phyloP scores from a whole-genome alignment of 1,284 basidiomycete species.

The Rhodotorula sp. region DNA sequence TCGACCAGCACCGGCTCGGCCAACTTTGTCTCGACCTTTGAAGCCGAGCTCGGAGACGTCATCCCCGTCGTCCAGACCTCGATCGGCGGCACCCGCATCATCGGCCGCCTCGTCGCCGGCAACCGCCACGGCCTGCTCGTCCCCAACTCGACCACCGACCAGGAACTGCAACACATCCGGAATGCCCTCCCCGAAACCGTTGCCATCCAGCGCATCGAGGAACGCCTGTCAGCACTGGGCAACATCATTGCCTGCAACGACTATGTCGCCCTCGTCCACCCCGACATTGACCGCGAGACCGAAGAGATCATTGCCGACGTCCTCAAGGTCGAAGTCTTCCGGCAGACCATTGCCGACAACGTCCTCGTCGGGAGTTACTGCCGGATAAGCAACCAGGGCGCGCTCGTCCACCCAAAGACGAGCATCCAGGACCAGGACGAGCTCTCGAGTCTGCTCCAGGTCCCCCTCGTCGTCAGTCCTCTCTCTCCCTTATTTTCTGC shows the following conservation, averaged over 20 bases:
- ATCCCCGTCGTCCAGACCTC: constrained; percentile 96
- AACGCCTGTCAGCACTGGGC: constrained; percentile 90
- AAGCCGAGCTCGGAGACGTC: constrained; percentile 88
- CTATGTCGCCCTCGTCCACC: constrained; percentile 94
- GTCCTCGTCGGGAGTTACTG: constrained; percentile 96
- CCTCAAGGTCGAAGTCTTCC: constrained; percentile 97
- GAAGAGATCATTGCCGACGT: constrained; percentile 99
- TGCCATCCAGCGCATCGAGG: constrained; percentile 92
- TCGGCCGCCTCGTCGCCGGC: constrained; percentile 90
- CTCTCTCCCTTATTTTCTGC: background rate
- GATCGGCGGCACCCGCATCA: constrained; percentile 91
- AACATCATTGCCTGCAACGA: constrained; percentile 99
- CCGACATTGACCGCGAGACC: constrained; percentile 96
- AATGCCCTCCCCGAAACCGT: constrained; percentile 92
- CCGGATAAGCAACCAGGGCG: constrained; percentile 92
- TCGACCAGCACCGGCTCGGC: constrained; percentile 65
- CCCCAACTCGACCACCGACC: constrained; percentile 92
- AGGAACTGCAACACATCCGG: constrained; percentile 95
- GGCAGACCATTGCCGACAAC: constrained; percentile 95
- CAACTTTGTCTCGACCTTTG: constrained; percentile 97
- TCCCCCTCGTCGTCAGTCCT: constrained; percentile 81
- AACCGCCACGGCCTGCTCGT: constrained; percentile 96
- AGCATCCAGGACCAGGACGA: constrained; percentile 97
- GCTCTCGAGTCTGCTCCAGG: constrained; percentile 86
- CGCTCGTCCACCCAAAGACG: constrained; percentile 95